These are phyloP conservation scores for Epicoccum nigrum DNA, from an alignment of 2,329 filamentous ascomycete species.

Conservation along the genomic window DNA sequence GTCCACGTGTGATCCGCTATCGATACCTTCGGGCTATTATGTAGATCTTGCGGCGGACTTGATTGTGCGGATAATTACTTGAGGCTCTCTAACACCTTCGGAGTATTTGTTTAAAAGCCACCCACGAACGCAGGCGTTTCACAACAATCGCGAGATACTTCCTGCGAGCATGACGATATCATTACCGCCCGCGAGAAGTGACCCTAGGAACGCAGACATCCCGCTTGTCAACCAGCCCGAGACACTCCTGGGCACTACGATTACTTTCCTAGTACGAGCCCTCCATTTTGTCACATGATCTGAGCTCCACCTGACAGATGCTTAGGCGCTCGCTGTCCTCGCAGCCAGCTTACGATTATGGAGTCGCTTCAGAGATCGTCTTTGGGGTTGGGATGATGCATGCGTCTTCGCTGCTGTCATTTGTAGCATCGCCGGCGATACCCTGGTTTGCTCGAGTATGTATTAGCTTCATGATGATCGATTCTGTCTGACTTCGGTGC, in stretches of 20 bases:
- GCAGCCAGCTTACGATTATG: conserved; percentile 40
- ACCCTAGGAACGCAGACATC: conserved; percentile 37
- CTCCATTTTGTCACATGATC: not conserved
- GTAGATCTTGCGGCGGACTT: not conserved
- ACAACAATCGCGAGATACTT: not conserved
- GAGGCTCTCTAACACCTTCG: not conserved
- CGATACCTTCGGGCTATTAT: not conserved
- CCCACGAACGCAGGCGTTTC: not conserved
- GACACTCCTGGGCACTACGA: conserved; percentile 36
- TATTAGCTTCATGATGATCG: not conserved
- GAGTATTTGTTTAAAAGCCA: not conserved
- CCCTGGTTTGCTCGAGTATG: conserved; percentile 42
- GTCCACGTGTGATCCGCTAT: not conserved
- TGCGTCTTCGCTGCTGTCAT: conserved; percentile 40
- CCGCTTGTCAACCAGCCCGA: conserved; percentile 38
- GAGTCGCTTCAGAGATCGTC: conserved; percentile 34
- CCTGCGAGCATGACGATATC: conserved; percentile 14
- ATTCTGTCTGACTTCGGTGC: not conserved
- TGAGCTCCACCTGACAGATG: conserved; percentile 3
- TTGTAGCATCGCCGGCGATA: conserved; percentile 33
- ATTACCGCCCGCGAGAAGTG: conserved; percentile 17
- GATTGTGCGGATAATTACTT: not conserved
- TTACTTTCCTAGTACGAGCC: conserved; percentile 42
- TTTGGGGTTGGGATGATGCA: conserved; percentile 47
- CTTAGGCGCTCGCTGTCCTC: conserved; percentile 33